Conservation (phyloP, 2,329 filamentous ascomycete genomes). For the Zasmidium citrigriseum region DNA sequence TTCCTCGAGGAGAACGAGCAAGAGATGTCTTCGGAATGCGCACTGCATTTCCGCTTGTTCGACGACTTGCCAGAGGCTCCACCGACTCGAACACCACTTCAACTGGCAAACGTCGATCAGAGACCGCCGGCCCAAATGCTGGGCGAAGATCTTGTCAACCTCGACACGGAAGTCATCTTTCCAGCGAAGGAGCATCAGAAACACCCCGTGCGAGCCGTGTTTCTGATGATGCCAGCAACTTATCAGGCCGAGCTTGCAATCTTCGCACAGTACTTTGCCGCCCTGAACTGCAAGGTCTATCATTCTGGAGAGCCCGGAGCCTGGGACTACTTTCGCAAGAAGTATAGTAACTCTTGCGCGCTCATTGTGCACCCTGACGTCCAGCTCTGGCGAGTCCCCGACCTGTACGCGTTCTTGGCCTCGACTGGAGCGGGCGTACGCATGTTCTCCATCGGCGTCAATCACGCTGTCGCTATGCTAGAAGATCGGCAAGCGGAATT, state of each 20-base stretch:
- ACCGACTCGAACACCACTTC: neutral
- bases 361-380: constrained; percentile 37
- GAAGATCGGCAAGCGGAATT: constrained; percentile 21
- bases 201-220: constrained; percentile 18
- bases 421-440: constrained; percentile 20
- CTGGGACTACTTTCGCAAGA: constrained; percentile 30
- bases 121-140: neutral
- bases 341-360: constrained; percentile 6
- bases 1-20: constrained; percentile 21
- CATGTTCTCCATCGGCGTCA: constrained; percentile 39
- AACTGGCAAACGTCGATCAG: neutral
- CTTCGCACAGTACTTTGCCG: constrained; percentile 22
- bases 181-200: neutral
- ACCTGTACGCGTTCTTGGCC: constrained; percentile 36
- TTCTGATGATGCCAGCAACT: constrained; percentile 29
- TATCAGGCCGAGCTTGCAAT: constrained; percentile 24
- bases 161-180: constrained; percentile 12
- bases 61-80: constrained; percentile 1
- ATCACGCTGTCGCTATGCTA: constrained; percentile 12
- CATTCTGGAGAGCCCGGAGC: constrained; percentile 23
- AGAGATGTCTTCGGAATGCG: constrained; percentile 2
- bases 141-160: constrained; percentile 11
- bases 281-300: constrained; percentile 24
- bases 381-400: constrained; percentile 35
- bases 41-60: constrained; percentile 19